Evolutionary conservation across 352 stramenopile species (phyloP).

Genomic region (Stephanocyclus meneghinianus): DNA sequence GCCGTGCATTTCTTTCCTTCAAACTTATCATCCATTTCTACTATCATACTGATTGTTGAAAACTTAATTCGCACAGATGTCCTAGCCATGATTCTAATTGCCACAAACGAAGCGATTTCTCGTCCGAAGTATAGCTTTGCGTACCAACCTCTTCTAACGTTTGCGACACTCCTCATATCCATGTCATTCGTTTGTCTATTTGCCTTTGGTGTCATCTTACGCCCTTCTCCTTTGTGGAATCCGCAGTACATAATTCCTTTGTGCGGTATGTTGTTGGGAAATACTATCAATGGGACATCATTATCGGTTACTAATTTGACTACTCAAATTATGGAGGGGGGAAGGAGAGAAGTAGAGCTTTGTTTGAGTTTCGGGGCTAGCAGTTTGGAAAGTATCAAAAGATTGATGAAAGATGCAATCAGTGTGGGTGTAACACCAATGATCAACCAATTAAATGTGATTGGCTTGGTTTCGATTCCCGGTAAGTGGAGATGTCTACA

Average conservation of each 20-base stretch:
- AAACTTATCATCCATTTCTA: neutral
- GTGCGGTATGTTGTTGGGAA: constrained; percentile 82
- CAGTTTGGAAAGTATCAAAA: constrained; percentile 59
- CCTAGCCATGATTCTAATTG: constrained; percentile 73
- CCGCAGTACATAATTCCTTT: constrained; percentile 83
- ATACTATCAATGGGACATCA: constrained; percentile 77
- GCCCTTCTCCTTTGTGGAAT: constrained; percentile 62
- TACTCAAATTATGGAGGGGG: constrained; percentile 67
- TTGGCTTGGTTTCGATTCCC: constrained; percentile 78
- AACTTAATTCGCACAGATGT: constrained; percentile 34
- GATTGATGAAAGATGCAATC: constrained; percentile 65
- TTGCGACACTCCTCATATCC: constrained; percentile 32
- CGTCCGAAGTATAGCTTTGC: constrained; percentile 64
- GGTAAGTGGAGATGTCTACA: constrained; percentile 22
- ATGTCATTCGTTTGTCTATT: constrained; percentile 56
- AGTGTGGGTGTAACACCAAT: constrained; percentile 65
- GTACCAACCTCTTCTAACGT: constrained; percentile 39
- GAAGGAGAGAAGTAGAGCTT: constrained; percentile 74
- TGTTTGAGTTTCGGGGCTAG: constrained; percentile 73
- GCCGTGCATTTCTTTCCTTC: too few relatives aligned
- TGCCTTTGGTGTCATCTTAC: constrained; percentile 72
- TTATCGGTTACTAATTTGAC: constrained; percentile 66
- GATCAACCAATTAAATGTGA: constrained; percentile 81
- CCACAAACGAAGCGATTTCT: constrained; percentile 57
- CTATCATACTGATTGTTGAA: neutral